These are phyloP conservation scores for Phoma sp. DNA, from an alignment of 2,329 filamentous ascomycete genomes.

Conservation along the genomic window DNA sequence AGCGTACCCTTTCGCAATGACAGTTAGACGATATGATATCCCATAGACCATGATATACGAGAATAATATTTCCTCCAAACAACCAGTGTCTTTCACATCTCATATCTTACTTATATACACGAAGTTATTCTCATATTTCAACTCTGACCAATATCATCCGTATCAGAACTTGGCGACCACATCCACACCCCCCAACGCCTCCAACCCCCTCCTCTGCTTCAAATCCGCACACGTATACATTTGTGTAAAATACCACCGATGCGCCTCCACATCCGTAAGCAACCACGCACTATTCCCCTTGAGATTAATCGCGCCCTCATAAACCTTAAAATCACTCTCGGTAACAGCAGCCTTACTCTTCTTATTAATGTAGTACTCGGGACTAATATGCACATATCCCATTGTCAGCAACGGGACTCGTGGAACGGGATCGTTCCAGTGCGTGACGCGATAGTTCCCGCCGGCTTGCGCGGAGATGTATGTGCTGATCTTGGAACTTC, in stretches of 20 bases:
- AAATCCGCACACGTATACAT: constrained; percentile 31
- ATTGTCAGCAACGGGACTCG: constrained; percentile 67
- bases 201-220: constrained; percentile 17
- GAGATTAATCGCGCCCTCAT: constrained; percentile 31
- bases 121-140: too few species aligned
- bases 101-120: too few species aligned
- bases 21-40: not conserved
- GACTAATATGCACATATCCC: constrained; percentile 70
- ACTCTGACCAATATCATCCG: too few species aligned
- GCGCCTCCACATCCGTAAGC: constrained; percentile 38
- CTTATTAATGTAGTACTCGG: constrained; percentile 66
- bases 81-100: too few species aligned
- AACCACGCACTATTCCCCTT: constrained; percentile 43
- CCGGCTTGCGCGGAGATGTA: constrained; percentile 64
- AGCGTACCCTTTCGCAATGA: too few species aligned
- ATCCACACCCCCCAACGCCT: constrained; percentile 21
- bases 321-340: constrained; percentile 32
- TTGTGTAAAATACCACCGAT: constrained; percentile 46
- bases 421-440: constrained; percentile 72
- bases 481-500: constrained; percentile 63
- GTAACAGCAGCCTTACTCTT: constrained; percentile 29
- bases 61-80: too few species aligned
- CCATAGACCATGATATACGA: not conserved
- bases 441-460: constrained; percentile 70
- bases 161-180: constrained; percentile 22